Evolutionary conservation across 805 yeast genomes (phyloP).

Genomic region (Candida lessepsii): DNA sequence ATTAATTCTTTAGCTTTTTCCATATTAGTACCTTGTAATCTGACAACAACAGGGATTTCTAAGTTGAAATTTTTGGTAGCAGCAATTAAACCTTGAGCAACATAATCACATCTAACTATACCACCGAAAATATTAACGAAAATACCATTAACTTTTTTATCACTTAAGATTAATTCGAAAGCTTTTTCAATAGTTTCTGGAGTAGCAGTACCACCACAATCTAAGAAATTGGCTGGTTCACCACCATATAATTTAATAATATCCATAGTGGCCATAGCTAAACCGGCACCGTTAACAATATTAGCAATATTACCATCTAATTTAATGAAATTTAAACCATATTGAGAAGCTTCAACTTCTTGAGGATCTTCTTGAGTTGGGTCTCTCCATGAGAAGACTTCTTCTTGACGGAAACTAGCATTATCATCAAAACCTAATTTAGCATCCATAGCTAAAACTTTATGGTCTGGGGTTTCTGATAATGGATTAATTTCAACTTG

Average conservation of each 20-base stretch:
- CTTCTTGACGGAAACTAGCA: conserved; percentile 92
- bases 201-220: conserved; percentile 99
- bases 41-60: conserved; percentile 92
- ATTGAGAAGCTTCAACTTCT: conserved; percentile 88
- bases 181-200: conserved; percentile 98
- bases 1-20: conserved; percentile 86
- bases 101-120: conserved; percentile 98
- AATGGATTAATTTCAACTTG: conserved; percentile 99
- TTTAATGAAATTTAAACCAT: conserved; percentile 93
- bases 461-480: conserved; percentile 86
- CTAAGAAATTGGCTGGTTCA: conserved; percentile 97
- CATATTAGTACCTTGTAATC: conserved; percentile 98
- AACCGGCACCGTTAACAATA: conserved; percentile 99
- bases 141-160: conserved; percentile 86
- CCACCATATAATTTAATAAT: conserved; percentile 98
- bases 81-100: conserved; percentile 94
- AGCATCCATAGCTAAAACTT: conserved; percentile 98
- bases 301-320: conserved; percentile 98
- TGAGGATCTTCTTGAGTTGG: conserved; percentile 96
- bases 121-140: conserved; percentile 99
- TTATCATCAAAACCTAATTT: conserved; percentile 97
- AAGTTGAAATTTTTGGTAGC: conserved; percentile 91
- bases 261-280: conserved; percentile 99
- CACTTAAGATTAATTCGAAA: conserved; percentile 87
- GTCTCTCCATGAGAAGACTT: conserved; percentile 96